Evolutionary conservation across 148 eudicot genomes (phyloP), one percentile per base, ranked within the genome.

Genomic region (Persicaria maculosa): DNA sequence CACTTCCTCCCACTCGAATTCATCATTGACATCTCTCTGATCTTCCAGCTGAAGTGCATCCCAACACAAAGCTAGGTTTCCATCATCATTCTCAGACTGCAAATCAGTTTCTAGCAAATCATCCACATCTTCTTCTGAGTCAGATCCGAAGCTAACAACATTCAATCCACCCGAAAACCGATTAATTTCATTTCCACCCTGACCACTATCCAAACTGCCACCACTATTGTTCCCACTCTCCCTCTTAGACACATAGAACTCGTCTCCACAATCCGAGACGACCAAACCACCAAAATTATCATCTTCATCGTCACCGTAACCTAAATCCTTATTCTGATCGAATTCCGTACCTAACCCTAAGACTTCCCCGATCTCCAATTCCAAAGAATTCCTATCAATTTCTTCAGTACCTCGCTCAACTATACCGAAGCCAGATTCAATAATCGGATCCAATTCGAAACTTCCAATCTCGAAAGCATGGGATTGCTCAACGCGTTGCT

Each of bases 1-100:
- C 61, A 89, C 84, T 75, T 89, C 93, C 78, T 89, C 93, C 93
- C 93, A 89, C 73, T 89, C 93, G 19, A 85, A 87, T 68, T 89
- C 90, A 44, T 70, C 82, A 77, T 71, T 76, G 4, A 77, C 53
- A 15, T 80, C 84, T 43, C 61, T 76, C 10, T 76, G 67, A 74
- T 74, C 77, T n/a, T 74, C 77, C 64, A 74, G 36, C 40, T 61
- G 71, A 59, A 74, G 65, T 14, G 77, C 61, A 61, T 61, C 55
- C 77, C 71, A 74, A 47, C 67, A 48, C 15, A 74, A 15, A 36
- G 71, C 54, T 31, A 59, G 3, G 44, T 83, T 84, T 25, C 74
- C 88, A 43, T 79, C 86, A 45, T 80, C 86, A 20, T 78, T 81
- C 52, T 87, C 88, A 10, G 67, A 73, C 43, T 77, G 76, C 80